Base-by-base conservation (phyloP, 257 asterid genomes). In the Gentiana macrophylla region DNA sequence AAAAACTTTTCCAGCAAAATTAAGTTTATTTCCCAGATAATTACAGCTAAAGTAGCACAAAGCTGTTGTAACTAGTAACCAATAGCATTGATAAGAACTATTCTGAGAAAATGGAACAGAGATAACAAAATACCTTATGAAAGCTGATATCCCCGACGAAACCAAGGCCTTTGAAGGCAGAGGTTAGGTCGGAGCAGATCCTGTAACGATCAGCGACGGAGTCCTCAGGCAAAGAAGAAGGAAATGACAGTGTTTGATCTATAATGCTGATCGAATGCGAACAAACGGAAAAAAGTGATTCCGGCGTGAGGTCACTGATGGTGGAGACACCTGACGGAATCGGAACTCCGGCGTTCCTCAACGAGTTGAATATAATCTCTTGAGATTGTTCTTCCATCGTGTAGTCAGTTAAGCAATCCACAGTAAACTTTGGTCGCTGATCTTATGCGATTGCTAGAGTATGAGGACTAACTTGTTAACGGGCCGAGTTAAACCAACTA, bases 301-400 rank as follows among this genome's bases (percentile, higher is more conserved):
- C 33, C 60, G 85, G 79, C 51, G 77, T 81, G 36, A 81, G 80
- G 57, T 81, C 74, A 49, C 54, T 59, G 32, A 83, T 73, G 66
- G 82, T 67, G 49, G 84, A 64, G 37, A 73, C 61, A 7, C 71
- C 78, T 45, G 67, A 48, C 11, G 88, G 88, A 55, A 83, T 70
- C 62, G 58, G 56, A 49, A 83, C 84, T 12, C 88, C 93, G 3
- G 79, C 73, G 65, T 61, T 69, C 49, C 79, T 71, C 52, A 80
- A 67, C 70, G 84, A 74, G 65, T 65, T 69, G 61, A 80, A 63
- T 57, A 84, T 80, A 62, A 79, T 79, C 72, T 80, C 94, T 61
- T 68, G 76, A 8, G 88, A 74, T 59, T 70, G 74, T 56, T 84
- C 86, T 82, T 74, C 77, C 52, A 60, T 61, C 36, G 8, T 57